A percentile compares a stretch with the other conserved stretches of the same genome.
These are phyloP conservation scores for Calonectria pteridis DNA, from an alignment of 2,329 filamentous ascomycete genomes.

Conservation along the genomic window DNA sequence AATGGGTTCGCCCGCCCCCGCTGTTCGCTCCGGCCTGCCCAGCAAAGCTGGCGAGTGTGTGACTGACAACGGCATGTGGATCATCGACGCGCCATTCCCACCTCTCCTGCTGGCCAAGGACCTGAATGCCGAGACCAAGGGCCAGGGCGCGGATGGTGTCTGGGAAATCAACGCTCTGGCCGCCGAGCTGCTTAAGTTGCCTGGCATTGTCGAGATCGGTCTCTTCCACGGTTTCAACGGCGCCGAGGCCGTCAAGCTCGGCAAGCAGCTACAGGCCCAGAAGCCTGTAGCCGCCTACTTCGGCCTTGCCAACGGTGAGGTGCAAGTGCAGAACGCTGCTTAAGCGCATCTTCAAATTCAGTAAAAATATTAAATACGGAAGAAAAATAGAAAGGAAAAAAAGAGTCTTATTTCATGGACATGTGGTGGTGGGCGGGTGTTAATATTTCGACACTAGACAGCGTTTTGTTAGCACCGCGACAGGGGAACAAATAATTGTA, in stretches of 20 bases:
- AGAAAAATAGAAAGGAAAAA: conserved; percentile 1
- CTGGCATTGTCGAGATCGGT: conserved; percentile 91
- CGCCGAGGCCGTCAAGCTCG: conserved; percentile 66
- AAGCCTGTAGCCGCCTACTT: conserved; percentile 97
- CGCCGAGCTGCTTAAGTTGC: conserved; percentile 80
- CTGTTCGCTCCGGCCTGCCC: conserved; percentile 78
- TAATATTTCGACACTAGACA: neutral
- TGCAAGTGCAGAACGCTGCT: conserved; percentile 53
- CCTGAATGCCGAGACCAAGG: conserved; percentile 62
- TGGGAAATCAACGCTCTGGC: conserved; percentile 87
- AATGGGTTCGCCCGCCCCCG: conserved; percentile 79
- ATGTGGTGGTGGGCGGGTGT: neutral
- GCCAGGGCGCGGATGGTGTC: conserved; percentile 64
- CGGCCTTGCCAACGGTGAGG: conserved; percentile 83
- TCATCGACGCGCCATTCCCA: conserved; percentile 92
- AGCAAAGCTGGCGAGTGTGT: conserved; percentile 84
- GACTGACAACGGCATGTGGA: conserved; percentile 73
- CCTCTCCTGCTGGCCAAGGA: conserved; percentile 75
- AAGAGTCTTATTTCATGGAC: neutral
- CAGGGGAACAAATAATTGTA: neutral
- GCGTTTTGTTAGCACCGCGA: neutral
- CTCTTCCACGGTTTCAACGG: conserved; percentile 90
- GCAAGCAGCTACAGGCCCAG: conserved; percentile 78
- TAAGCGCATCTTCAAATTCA: conserved; percentile 9
- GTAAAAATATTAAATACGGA: neutral